Percentiles rank a stretch among this genome's conserved stretches.
Evolutionary conservation across 805 yeast genomes (phyloP).

Genomic region (Kodamaea laetipori): DNA sequence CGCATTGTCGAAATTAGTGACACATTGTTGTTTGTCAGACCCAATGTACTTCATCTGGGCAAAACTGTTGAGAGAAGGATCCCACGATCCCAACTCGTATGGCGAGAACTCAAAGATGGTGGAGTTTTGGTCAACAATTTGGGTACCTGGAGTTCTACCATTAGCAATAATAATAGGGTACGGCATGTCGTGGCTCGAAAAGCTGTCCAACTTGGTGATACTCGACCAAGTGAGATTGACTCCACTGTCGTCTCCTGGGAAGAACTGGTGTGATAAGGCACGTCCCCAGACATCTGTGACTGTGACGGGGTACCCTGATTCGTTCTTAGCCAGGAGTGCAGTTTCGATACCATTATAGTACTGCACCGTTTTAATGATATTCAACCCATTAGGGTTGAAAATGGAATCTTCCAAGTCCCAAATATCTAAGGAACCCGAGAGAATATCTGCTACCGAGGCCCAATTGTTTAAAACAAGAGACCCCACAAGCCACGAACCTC

Average conservation of each 20-base stretch:
- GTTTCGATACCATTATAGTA: conserved; percentile 46
- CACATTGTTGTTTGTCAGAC: conserved; percentile 23
- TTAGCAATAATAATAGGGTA: conserved; percentile 46
- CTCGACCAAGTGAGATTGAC: conserved; percentile 28
- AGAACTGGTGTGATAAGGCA: conserved; percentile 39
- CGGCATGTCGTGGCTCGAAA: conserved; percentile 37
- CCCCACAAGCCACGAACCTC: conserved; percentile 62
- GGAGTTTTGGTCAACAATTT: conserved; percentile 61
- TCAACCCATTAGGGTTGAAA: conserved; percentile 62
- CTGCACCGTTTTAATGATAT: conserved; percentile 49
- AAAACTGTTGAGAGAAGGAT: conserved; percentile 36
- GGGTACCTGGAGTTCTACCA: conserved; percentile 65
- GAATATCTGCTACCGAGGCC: conserved; percentile 34
- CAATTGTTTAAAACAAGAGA: conserved; percentile 39
- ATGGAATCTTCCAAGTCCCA: conserved; percentile 73
- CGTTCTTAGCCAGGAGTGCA: conserved; percentile 29
- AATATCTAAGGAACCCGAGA: conserved; percentile 34
- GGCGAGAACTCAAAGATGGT: conserved; percentile 52
- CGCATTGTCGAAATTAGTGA: conserved; percentile 38
- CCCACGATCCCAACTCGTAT: conserved; percentile 47
- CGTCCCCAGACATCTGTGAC: conserved; percentile 48
- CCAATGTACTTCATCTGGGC: conserved; percentile 35
- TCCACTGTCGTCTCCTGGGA: conserved; percentile 28
- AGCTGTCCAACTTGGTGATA: conserved; percentile 25
- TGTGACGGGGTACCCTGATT: conserved; percentile 39